Evolutionary conservation across 192 early-diverging fungal species (phyloP).

Genomic region (Mortierella claussenii): DNA sequence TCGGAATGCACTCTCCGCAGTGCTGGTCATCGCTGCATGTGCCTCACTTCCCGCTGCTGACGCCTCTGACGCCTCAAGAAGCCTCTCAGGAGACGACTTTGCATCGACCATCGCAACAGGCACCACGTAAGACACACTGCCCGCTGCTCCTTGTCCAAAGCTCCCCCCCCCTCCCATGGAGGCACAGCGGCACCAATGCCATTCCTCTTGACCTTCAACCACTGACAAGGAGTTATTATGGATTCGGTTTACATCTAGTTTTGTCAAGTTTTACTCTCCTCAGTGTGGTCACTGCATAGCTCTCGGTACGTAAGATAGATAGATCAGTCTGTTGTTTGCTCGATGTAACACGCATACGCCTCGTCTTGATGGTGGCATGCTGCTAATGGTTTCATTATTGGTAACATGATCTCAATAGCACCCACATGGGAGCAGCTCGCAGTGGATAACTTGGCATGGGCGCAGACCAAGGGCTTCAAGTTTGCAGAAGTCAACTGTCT

Average conservation of each 20-base stretch:
- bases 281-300: conserved; percentile 54
- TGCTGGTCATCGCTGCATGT: conserved; percentile 32
- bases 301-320: conserved; percentile 60
- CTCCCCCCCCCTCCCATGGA: too few species aligned
- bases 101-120: conserved; percentile 55
- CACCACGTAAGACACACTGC: conserved; percentile 48
- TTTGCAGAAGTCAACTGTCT: conserved; percentile 79
- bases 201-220: background rate
- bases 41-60: conserved; percentile 28
- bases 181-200: too few species aligned
- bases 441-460: conserved; percentile 45
- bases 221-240: background rate
- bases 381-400: too few species aligned
- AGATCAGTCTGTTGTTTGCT: too few species aligned
- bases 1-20: conserved; percentile 24
- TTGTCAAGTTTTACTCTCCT: conserved; percentile 63
- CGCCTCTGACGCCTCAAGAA: conserved; percentile 55
- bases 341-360: too few species aligned
- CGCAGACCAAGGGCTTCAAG: conserved; percentile 57
- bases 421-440: conserved; percentile 61
- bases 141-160: background rate
- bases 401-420: conserved; percentile 24
- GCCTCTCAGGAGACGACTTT: conserved; percentile 58
- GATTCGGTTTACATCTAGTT: too few species aligned
- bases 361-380: background rate